Conservation (phyloP, 2,329 filamentous ascomycete species). For the Talaromyces pinophilus region DNA sequence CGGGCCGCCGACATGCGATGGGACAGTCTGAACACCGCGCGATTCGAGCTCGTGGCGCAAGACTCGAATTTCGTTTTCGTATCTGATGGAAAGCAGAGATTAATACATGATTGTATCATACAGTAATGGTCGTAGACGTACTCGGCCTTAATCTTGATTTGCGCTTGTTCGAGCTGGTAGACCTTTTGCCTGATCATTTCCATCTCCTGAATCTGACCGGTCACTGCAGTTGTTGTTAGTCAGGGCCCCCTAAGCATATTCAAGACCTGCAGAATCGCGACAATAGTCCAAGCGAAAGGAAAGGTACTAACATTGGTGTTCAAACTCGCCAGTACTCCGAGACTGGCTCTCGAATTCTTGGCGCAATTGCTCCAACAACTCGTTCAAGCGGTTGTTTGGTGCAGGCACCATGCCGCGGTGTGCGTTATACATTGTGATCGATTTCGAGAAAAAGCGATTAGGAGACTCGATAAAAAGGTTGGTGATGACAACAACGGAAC, state of each 20-base stretch:
- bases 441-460: background rate
- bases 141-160: constrained; percentile 88
- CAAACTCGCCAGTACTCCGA: constrained; percentile 79
- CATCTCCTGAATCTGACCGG: constrained; percentile 90
- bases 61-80: constrained; percentile 85
- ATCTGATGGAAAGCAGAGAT: constrained; percentile 56
- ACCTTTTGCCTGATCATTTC: constrained; percentile 92
- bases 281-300: constrained; percentile 27
- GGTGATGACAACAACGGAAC: background rate
- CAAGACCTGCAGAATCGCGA: background rate
- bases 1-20: constrained; percentile 70
- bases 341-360: constrained; percentile 86
- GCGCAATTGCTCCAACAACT: constrained; percentile 88
- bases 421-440: constrained; percentile 72
- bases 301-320: constrained; percentile 80
- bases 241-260: background rate
- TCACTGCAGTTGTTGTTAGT: constrained; percentile 60
- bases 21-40: constrained; percentile 63
- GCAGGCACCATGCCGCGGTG: constrained; percentile 79
- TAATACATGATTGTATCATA: background rate
- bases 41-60: constrained; percentile 85
- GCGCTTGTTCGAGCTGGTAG: constrained; percentile 86
- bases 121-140: constrained; percentile 50
- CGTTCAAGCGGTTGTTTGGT: constrained; percentile 74
- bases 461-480: background rate